phyloP scores from a whole-genome alignment of 257 asterid species.

The Solanum peruvianum region DNA sequence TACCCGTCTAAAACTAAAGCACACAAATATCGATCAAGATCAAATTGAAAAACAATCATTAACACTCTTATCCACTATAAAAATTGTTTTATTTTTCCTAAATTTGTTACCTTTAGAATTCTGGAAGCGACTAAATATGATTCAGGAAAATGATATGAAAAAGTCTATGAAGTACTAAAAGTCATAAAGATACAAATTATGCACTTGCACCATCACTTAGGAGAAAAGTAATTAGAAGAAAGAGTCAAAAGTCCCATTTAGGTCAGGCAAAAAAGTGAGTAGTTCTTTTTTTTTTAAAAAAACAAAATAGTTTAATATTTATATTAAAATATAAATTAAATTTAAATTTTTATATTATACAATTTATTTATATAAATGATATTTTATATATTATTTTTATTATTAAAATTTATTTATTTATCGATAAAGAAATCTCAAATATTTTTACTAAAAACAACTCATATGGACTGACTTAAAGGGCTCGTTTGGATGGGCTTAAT shows the following conservation, averaged over 20 bases:
- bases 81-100: no score
- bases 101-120: not conserved
- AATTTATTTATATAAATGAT: accelerated
- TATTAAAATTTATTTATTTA: no score
- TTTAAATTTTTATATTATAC: accelerated
- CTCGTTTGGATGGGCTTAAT: no score
- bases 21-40: no score
- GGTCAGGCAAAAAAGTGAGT: not conserved
- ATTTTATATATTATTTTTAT: not conserved
- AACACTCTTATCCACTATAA: not conserved
- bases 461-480: not conserved
- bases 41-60: no score
- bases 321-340: not conserved
- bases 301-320: no score
- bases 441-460: no score
- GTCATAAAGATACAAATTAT: not conserved
- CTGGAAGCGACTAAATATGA: no score
- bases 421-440: not conserved
- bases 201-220: not conserved
- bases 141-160: not conserved
- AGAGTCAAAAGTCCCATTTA: not conserved
- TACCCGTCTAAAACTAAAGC: no score
- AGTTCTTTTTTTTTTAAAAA: no score
- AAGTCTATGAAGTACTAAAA: not conserved
- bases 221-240: not conserved